Conservation (phyloP, 1,284 basidiomycete genomes). For the Farysia itapuensis region DNA sequence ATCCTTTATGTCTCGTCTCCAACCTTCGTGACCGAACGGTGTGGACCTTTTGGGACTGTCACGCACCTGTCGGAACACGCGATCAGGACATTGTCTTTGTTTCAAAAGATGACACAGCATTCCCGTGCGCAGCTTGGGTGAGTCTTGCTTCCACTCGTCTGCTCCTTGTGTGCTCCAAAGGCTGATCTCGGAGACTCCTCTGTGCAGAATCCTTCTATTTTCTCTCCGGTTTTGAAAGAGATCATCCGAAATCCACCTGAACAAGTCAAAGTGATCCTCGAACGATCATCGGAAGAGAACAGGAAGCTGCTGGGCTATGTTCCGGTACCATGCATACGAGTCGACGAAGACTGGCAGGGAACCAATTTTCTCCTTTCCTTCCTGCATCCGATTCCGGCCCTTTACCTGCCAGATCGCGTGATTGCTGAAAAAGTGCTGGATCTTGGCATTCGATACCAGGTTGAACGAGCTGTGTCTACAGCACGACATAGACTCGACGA, state of each 20-base stretch:
- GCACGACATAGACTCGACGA: conserved; percentile 10
- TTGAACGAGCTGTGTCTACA: conserved; percentile 8
- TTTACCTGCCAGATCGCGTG: conserved; percentile 21
- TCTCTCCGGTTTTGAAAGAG: conserved; percentile 14
- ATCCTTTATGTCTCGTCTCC: conserved; percentile 14
- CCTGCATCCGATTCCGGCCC: conserved; percentile 28
- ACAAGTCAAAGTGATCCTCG: conserved; percentile 5
- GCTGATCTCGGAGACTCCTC: too few relatives aligned
- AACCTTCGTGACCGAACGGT: conserved; percentile 17
- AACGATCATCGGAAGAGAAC: conserved; percentile 11
- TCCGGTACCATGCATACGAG: conserved; percentile 14
- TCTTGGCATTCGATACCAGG: conserved; percentile 15
- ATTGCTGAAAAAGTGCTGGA: conserved; percentile 17
- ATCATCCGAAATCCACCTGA: conserved; percentile 14
- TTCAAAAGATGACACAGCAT: conserved; percentile 26
- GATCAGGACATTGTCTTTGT: conserved; percentile 31
- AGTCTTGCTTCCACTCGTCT: neutral
- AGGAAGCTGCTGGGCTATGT: conserved; percentile 11
- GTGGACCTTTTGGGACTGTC: conserved; percentile 42
- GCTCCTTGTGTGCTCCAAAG: too few relatives aligned
- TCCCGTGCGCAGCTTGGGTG: conserved; percentile 29
- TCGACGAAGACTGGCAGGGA: conserved; percentile 32
- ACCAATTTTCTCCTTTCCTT: conserved; percentile 33
- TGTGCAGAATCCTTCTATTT: conserved; percentile 24
- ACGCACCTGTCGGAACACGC: conserved; percentile 26